Conservation (phyloP, 495 filamentous ascomycete species). For the Apiosordaria backusii region DNA sequence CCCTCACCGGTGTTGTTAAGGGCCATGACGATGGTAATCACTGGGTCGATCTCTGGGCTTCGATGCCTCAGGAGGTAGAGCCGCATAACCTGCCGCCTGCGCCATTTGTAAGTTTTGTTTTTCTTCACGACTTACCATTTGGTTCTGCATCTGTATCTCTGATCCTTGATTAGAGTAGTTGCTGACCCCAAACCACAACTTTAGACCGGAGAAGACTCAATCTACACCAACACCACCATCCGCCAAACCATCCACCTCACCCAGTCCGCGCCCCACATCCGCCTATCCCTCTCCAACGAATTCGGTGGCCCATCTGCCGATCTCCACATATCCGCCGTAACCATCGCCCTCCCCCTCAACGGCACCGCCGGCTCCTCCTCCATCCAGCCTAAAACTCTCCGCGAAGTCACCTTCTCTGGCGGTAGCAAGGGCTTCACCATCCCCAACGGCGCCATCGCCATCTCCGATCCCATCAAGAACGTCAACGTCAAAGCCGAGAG, state of each 20-base stretch:
- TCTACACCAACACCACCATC: constrained; percentile 51
- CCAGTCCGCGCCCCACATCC: constrained; percentile 45
- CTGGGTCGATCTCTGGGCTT: constrained; percentile 57
- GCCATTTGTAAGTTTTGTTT: constrained; percentile 48
- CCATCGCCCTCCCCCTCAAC: constrained; percentile 48
- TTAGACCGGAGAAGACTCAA: constrained; percentile 27
- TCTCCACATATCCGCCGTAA: constrained; percentile 53
- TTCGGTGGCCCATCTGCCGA: constrained; percentile 48
- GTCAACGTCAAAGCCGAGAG: constrained; percentile 42
- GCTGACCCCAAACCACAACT: background rate
- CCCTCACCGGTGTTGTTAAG: background rate
- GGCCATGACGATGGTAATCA: constrained; percentile 24
- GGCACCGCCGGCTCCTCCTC: constrained; percentile 42
- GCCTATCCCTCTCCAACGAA: constrained; percentile 57
- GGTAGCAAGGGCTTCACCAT: constrained; percentile 40
- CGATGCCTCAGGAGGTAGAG: constrained; percentile 59
- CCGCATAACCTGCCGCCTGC: constrained; percentile 49
- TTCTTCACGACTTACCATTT: background rate
- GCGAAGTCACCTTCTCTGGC: constrained; percentile 50
- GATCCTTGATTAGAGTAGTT: background rate
- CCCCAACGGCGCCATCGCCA: constrained; percentile 51
- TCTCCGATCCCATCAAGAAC: constrained; percentile 55
- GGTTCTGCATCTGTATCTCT: background rate
- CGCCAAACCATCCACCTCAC: constrained; percentile 60
- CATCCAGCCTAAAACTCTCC: constrained; percentile 42